Evolutionary conservation across 2,329 filamentous ascomycete genomes (phyloP).

Genomic region (Calonectria naviculata): DNA sequence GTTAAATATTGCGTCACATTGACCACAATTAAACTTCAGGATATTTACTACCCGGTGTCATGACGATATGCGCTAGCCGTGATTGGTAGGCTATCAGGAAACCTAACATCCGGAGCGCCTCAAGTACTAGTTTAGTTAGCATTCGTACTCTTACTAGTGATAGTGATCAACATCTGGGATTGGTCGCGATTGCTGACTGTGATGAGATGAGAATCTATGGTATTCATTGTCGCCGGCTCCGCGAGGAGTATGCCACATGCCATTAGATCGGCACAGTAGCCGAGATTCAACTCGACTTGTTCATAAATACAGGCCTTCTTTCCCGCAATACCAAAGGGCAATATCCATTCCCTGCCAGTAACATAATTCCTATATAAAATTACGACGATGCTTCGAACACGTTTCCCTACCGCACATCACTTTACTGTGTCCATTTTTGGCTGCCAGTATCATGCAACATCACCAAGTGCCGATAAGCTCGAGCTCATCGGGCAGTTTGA

Average conservation of each 20-base stretch:
- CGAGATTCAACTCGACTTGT: not conserved
- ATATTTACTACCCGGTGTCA: not conserved
- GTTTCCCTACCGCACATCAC: slow-evolving; percentile 12
- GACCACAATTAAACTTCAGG: not conserved
- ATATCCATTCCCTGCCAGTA: not conserved
- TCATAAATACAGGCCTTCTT: not conserved
- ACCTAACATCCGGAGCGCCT: not conserved
- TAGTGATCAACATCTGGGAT: not conserved
- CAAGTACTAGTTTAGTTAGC: not conserved
- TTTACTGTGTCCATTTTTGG: slow-evolving; percentile 11
- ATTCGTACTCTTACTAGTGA: too few relatives aligned
- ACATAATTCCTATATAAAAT: not conserved
- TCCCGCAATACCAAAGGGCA: not conserved
- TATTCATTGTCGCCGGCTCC: not conserved
- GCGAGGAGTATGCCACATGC: not conserved
- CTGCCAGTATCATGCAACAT: slow-evolving; percentile 9
- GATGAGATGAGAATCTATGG: not conserved
- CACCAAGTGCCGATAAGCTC: not conserved
- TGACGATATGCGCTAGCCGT: not conserved
- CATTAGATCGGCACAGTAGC: not conserved
- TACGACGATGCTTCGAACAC: slow-evolving; percentile 6
- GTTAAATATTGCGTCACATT: not conserved
- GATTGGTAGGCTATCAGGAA: slow-evolving; percentile 2
- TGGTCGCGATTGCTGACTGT: not conserved
- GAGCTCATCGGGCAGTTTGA: slow-evolving; percentile 2